Evolutionary conservation across 2,329 filamentous ascomycete genomes (phyloP).

Genomic region (Fusarium neocosmosporiellum): DNA sequence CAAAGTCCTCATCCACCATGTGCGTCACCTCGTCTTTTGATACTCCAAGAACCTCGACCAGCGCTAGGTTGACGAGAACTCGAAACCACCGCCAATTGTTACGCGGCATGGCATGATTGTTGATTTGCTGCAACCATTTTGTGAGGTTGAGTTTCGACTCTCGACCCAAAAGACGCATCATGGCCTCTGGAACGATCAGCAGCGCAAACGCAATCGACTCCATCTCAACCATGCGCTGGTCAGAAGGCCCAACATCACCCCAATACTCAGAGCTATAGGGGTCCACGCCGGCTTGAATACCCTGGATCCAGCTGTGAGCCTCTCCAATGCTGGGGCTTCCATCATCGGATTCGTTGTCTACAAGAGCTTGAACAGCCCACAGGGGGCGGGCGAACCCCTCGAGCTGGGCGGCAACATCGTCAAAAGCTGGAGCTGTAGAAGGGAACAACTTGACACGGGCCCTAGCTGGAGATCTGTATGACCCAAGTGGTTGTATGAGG

Average conservation of each 20-base stretch:
- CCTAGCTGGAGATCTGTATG: slow-evolving; percentile 47
- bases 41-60: slow-evolving; percentile 53
- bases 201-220: slow-evolving; percentile 61
- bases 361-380: slow-evolving; percentile 10
- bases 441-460: slow-evolving; percentile 51
- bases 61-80: slow-evolving; percentile 58
- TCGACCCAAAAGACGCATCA: slow-evolving; percentile 39
- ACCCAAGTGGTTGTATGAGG: slow-evolving; percentile 47
- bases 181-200: slow-evolving; percentile 50
- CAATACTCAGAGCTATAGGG: slow-evolving; percentile 54
- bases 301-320: slow-evolving; percentile 31
- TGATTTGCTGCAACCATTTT: slow-evolving; percentile 55
- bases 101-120: slow-evolving; percentile 54
- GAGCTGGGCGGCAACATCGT: slow-evolving; percentile 56
- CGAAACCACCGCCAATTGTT: slow-evolving; percentile 65
- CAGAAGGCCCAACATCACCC: slow-evolving; percentile 55
- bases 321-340: background rate
- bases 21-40: slow-evolving; percentile 45
- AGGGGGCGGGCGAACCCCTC: slow-evolving; percentile 52
- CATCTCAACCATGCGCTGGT: slow-evolving; percentile 65
- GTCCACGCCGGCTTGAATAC: slow-evolving; percentile 47
- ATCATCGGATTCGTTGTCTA: background rate
- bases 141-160: slow-evolving; percentile 49
- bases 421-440: slow-evolving; percentile 52
- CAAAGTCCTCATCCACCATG: slow-evolving; percentile 54